phyloP scores from a whole-genome alignment of 164 flowering plant genomes.

The Annona cherimola region DNA sequence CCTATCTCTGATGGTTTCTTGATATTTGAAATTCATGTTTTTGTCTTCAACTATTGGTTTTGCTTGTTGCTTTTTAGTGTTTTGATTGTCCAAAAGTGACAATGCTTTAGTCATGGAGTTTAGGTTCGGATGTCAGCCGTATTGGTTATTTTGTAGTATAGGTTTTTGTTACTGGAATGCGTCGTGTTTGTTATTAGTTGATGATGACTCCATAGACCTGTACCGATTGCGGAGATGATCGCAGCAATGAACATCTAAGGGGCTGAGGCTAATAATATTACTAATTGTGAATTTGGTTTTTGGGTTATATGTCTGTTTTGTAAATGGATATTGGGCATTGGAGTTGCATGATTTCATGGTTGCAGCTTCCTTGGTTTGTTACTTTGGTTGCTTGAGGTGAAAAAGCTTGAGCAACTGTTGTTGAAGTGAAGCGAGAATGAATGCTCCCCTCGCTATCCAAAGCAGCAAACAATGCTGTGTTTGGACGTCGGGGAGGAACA shows the following conservation, averaged over 20 bases:
- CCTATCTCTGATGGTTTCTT: background rate
- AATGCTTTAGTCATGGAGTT: background rate
- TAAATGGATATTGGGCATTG: background rate
- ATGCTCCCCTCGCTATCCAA: conserved; percentile 24
- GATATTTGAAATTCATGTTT: background rate
- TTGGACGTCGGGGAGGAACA: conserved; percentile 23
- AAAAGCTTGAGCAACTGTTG: background rate
- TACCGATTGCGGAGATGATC: conserved; percentile 15
- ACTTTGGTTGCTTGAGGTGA: conserved; percentile 1
- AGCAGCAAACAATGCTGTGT: conserved; percentile 2
- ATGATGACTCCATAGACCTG: conserved; percentile 35
- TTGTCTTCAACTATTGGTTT: background rate
- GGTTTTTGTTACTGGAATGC: background rate
- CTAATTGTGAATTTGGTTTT: background rate
- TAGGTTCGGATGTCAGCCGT: background rate
- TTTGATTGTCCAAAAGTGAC: background rate
- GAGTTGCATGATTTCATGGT: background rate
- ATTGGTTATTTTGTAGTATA: background rate
- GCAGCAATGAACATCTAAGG: conserved; percentile 21
- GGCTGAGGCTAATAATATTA: conserved; percentile 17
- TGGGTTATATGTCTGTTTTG: background rate
- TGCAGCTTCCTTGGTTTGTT: background rate
- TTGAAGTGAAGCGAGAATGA: conserved; percentile 11
- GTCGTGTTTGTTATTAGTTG: background rate
- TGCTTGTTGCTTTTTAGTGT: background rate